Percentiles rank a stretch among this genome's conserved stretches.
phyloP scores from a whole-genome alignment of 1,139 yeast species.

The Debaryomyces nepalensis region DNA sequence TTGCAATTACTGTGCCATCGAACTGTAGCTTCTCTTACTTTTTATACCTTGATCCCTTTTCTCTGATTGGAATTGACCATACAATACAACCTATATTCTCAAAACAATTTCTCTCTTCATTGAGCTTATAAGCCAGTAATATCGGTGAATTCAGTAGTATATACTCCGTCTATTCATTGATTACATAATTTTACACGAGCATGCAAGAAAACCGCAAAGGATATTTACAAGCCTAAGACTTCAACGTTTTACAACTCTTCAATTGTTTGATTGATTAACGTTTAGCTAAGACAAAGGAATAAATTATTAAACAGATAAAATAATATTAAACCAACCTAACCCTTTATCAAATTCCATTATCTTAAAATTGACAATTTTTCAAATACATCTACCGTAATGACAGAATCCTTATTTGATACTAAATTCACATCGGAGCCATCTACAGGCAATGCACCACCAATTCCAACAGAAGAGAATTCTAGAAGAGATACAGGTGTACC shows the following conservation, averaged over 20 bases:
- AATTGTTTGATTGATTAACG: slow-evolving; percentile 8
- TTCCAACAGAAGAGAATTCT: slow-evolving; percentile 3
- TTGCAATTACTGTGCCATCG: no score
- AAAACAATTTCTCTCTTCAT: no score
- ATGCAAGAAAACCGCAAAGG: slow-evolving; percentile 7
- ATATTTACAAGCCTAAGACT: slow-evolving; percentile 1
- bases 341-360: slow-evolving; percentile 9
- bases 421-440: slow-evolving; percentile 34
- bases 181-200: slow-evolving; percentile 3
- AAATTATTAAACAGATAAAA: not conserved
- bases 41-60: no score
- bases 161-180: not conserved
- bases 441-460: slow-evolving; percentile 13
- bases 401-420: slow-evolving; percentile 49
- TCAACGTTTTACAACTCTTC: not conserved
- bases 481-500: slow-evolving; percentile 5
- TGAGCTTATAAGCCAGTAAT: no score
- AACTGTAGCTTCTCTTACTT: no score
- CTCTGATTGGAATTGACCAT: no score
- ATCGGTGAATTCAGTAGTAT: no score
- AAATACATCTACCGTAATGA: slow-evolving; percentile 26
- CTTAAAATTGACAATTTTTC: slow-evolving; percentile 4
- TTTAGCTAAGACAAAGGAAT: not conserved
- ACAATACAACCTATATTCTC: no score
- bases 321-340: slow-evolving; percentile 6